phyloP scores from a whole-genome alignment of 2,329 filamentous ascomycete species.

The Penicillium janthinellum region DNA sequence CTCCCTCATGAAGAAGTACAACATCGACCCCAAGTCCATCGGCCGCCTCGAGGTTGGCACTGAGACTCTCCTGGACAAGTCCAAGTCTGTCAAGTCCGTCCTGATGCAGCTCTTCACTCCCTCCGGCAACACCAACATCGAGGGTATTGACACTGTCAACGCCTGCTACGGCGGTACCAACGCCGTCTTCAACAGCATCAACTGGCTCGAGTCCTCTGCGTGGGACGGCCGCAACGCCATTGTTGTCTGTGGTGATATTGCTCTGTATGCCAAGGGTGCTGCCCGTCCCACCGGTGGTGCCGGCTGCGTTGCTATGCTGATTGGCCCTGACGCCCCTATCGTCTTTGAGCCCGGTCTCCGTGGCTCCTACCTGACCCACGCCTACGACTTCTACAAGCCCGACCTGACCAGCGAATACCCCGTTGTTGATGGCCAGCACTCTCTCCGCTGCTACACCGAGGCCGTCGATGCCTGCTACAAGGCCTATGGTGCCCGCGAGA shows the following conservation, averaged over 20 bases:
- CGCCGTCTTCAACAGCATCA: conserved; percentile 78
- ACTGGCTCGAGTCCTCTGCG: conserved; percentile 83
- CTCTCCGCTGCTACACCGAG: conserved; percentile 77
- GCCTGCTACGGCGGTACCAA: conserved; percentile 87
- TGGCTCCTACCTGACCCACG: conserved; percentile 78
- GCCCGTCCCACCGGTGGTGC: conserved; percentile 80
- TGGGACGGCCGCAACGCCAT: conserved; percentile 84
- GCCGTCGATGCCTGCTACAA: conserved; percentile 80
- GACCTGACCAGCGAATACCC: conserved; percentile 86
- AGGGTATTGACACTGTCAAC: conserved; percentile 81
- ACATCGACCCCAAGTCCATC: conserved; percentile 75
- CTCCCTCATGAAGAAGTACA: conserved; percentile 79
- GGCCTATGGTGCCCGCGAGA: conserved; percentile 75
- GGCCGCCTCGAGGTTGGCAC: conserved; percentile 83
- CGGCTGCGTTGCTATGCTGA: conserved; percentile 75
- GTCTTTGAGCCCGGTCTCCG: conserved; percentile 77
- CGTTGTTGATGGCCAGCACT: conserved; percentile 82
- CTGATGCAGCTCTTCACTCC: conserved; percentile 80
- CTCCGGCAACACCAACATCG: conserved; percentile 75
- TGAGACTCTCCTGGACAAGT: conserved; percentile 85
- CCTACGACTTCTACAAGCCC: conserved; percentile 90
- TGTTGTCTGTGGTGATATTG: conserved; percentile 80
- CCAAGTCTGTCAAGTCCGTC: conserved; percentile 86
- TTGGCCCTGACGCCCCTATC: conserved; percentile 76
- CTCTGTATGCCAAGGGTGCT: conserved; percentile 80